These are phyloP conservation scores for Typha latifolia DNA, from an alignment of 176 grass and related monocot genomes.

Conservation along the genomic window DNA sequence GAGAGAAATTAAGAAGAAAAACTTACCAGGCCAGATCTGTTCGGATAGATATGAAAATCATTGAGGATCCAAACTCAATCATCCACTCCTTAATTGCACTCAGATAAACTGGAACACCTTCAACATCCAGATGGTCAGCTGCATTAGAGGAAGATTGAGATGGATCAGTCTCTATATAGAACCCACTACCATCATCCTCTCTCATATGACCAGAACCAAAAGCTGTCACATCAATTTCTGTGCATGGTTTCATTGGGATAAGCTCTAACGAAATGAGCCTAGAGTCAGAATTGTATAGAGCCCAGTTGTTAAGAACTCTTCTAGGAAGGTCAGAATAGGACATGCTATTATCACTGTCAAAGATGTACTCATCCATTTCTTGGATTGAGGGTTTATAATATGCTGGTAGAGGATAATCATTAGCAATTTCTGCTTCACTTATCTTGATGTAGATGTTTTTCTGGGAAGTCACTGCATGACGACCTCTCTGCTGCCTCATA, in stretches of 20 bases:
- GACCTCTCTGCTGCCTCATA: constrained; percentile 72
- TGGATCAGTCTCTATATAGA: constrained; percentile 40
- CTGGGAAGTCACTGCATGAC: constrained; percentile 34
- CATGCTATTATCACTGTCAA: constrained; percentile 53
- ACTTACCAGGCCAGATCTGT: constrained; percentile 90
- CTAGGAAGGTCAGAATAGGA: constrained; percentile 75
- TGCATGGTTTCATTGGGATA: constrained; percentile 77
- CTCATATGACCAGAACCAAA: constrained; percentile 97
- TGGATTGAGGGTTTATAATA: constrained; percentile 76
- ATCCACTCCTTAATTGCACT: constrained; percentile 97
- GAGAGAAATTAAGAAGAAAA: neutral
- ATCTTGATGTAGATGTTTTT: constrained; percentile 98
- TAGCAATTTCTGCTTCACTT: constrained; percentile 93
- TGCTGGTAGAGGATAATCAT: constrained; percentile 92
- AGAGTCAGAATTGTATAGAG: constrained; percentile 91
- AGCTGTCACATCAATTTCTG: constrained; percentile 86
- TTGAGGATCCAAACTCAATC: constrained; percentile 91
- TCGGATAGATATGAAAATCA: constrained; percentile 89
- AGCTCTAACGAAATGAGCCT: constrained; percentile 91
- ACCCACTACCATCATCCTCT: constrained; percentile 89
- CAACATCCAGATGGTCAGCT: constrained; percentile 29
- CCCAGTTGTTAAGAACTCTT: constrained; percentile 90
- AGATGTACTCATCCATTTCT: constrained; percentile 99
- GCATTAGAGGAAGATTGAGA: constrained; percentile 30
- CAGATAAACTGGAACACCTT: constrained; percentile 77